Base-by-base conservation (phyloP, 2,329 filamentous ascomycete genomes). In the Phyllosticta ampelicida region DNA sequence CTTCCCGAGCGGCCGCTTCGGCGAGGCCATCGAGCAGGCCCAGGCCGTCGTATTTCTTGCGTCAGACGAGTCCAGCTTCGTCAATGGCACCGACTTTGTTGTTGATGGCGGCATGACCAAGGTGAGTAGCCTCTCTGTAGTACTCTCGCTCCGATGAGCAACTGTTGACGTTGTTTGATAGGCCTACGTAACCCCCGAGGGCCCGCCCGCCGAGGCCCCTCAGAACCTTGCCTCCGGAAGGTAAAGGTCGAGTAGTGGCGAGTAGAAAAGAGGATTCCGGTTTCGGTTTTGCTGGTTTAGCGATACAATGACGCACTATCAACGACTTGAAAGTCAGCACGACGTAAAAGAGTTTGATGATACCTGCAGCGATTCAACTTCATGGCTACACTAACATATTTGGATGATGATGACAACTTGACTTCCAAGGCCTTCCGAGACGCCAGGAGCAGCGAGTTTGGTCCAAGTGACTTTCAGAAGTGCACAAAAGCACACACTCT, bases 31-130 rank as follows among this genome's bases (percentile, higher is more conserved):
- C 61, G 90, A 96, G 78, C 90, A 95, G 77, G 90, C 90, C 0
- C 87, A 95, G 62, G 90, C 89, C 6, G 90, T 95, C 0, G 70
- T 96, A 8, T 95, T 95, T 76, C 74, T 95, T 61, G 90, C 90
- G 9, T 90, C 86, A 63, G 90, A 95, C 65, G 90, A 95, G 77
- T 85, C 86, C 68, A 89, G 87, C 77, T 95, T 95, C 66, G 87
- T 95, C 67, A 95, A 94, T 63, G 90, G 88, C 10, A 86, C 83
- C 60, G 94, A 97, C 70, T 95, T 97, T 75, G 86, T 95, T 4
- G 90, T 97, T 23, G 94, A 99, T 67, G 94, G 94, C 60, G 92
- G 92, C 61, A 89, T 99, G 89, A 92, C 85, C 67, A 96, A 88
- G 80, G 80, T 58, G 29, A 29, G 56, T 9, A 16, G 9, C n/a